These are phyloP conservation scores for Chaetoceros muelleri DNA, from an alignment of 108 stramenopile genomes.

Conservation along the genomic window DNA sequence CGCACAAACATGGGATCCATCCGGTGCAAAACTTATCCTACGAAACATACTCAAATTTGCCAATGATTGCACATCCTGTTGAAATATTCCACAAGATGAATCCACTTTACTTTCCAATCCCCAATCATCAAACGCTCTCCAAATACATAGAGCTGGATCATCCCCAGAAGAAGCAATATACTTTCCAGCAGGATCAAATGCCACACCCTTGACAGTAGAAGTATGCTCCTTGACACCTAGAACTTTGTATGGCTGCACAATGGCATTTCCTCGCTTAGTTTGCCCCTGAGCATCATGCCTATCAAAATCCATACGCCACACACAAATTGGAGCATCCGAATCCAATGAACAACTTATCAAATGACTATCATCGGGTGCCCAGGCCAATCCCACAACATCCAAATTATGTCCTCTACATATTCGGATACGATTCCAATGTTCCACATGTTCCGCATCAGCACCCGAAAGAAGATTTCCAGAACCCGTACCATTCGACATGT, in stretches of 20 bases:
- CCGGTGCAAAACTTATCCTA: constrained; percentile 74
- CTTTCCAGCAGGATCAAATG: constrained; percentile 80
- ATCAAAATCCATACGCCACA: constrained; percentile 54
- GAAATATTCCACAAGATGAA: constrained; percentile 58
- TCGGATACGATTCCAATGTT: constrained; percentile 81
- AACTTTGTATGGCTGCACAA: constrained; percentile 61
- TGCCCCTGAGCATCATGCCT: background rate
- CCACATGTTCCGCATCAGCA: constrained; percentile 25
- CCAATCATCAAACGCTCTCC: constrained; percentile 85
- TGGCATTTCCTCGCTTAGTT: constrained; percentile 18
- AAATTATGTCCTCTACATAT: constrained; percentile 73
- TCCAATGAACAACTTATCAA: constrained; percentile 79
- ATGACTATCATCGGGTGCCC: constrained; percentile 85
- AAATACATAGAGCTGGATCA: constrained; percentile 78
- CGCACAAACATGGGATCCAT: constrained; percentile 75
- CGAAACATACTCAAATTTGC: constrained; percentile 70
- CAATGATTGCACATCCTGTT: constrained; percentile 38
- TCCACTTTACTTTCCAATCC: constrained; percentile 72
- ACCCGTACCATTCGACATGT: background rate
- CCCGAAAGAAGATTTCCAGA: constrained; percentile 45
- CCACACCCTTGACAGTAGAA: constrained; percentile 79
- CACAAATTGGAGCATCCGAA: constrained; percentile 71
- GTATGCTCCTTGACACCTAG: constrained; percentile 60
- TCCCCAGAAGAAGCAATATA: constrained; percentile 74
- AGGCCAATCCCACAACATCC: constrained; percentile 83